These are phyloP conservation scores for Acacia confusa DNA, from an alignment of 306 rosid species.

Conservation along the genomic window DNA sequence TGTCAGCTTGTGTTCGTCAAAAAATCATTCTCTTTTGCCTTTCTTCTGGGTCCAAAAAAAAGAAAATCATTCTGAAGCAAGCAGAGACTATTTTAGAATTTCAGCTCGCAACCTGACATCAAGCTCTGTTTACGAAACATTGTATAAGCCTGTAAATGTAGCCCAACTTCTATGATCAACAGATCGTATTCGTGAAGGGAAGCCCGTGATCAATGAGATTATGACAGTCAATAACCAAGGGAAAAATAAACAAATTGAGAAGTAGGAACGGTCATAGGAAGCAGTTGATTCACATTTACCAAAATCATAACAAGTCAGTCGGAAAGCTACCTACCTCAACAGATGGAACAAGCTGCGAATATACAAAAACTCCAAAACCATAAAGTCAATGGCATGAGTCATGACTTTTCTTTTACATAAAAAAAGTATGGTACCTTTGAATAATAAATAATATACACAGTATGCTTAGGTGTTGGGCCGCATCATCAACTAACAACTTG, in stretches of 20 bases:
- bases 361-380: neutral
- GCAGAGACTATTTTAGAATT: neutral
- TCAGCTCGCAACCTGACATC: neutral
- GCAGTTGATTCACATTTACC: slow-evolving; percentile 34
- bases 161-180: neutral
- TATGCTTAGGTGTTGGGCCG: neutral
- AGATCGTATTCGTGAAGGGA: neutral
- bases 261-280: neutral
- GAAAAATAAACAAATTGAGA: neutral
- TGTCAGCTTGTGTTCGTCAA: neutral
- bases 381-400: neutral
- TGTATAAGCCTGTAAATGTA: neutral
- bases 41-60: too few relatives aligned
- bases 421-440: neutral
- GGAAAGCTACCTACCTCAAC: slow-evolving; percentile 48
- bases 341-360: slow-evolving; percentile 13
- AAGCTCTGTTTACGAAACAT: neutral
- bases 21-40: neutral
- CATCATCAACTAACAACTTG: slow-evolving; percentile 3
- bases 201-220: neutral
- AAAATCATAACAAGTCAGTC: slow-evolving; percentile 36
- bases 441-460: neutral
- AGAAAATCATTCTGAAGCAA: neutral
- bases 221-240: neutral
- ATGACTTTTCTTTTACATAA: neutral